Evolutionary conservation across 2,329 filamentous ascomycete genomes (phyloP).

Genomic region (Clarireedia sp.): DNA sequence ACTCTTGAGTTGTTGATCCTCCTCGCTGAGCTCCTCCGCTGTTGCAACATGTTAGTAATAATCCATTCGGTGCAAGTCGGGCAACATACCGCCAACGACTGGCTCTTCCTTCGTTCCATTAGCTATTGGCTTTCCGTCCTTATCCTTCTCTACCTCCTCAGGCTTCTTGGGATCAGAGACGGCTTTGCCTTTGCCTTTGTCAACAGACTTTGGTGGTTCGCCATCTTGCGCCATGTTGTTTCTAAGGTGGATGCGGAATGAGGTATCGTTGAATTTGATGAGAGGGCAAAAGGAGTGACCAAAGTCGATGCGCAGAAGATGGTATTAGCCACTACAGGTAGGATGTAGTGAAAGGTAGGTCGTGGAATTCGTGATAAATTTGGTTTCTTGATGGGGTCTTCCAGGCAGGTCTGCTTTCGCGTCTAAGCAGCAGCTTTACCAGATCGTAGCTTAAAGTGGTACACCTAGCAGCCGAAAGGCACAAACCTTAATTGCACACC

Average conservation of each 20-base stretch:
- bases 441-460: conserved; percentile 9
- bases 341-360: conserved; percentile 15
- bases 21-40: conserved; percentile 87
- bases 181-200: conserved; percentile 97
- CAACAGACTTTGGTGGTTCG: conserved; percentile 72
- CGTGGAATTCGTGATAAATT: conserved; percentile 25
- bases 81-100: conserved; percentile 34
- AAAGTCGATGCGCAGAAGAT: conserved; percentile 4
- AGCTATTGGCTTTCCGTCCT: conserved; percentile 60
- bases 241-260: conserved; percentile 13
- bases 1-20: conserved; percentile 96
- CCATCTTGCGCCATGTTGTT: conserved; percentile 84
- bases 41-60: conserved; percentile 32
- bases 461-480: conserved; percentile 3
- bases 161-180: conserved; percentile 52
- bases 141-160: conserved; percentile 51
- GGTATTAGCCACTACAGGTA: conserved; percentile 1
- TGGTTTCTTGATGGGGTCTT: conserved; percentile 17
- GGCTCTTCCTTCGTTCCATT: conserved; percentile 72
- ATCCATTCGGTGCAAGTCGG: conserved; percentile 12
- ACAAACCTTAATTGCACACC: conserved; percentile 7
- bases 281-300: not conserved
- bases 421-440: conserved; percentile 10
- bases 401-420: conserved; percentile 12
- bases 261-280: conserved; percentile 1